These are phyloP conservation scores for Eucalyptus fibrosa DNA, from an alignment of 345 rosid genomes.

Conservation along the genomic window DNA sequence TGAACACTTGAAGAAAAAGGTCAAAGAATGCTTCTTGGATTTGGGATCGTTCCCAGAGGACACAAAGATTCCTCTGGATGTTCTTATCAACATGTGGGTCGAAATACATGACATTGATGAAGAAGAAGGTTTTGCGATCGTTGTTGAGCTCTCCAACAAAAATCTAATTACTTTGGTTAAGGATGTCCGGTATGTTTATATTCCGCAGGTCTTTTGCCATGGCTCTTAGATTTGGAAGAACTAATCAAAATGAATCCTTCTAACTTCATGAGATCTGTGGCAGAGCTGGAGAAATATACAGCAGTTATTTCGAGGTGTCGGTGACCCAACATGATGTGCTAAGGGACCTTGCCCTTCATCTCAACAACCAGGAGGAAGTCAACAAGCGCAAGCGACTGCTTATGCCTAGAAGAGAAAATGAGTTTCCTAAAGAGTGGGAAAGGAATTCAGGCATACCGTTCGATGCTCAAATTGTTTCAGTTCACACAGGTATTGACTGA, in stretches of 20 bases:
- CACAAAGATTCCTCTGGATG: slow-evolving; percentile 76
- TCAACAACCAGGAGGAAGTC: slow-evolving; percentile 27
- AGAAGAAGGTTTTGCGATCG: slow-evolving; percentile 52
- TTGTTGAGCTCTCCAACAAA: slow-evolving; percentile 62
- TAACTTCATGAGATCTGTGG: neutral
- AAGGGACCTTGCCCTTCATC: slow-evolving; percentile 74
- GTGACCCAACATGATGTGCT: slow-evolving; percentile 87
- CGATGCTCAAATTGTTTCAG: slow-evolving; percentile 67
- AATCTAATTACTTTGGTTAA: slow-evolving; percentile 79
- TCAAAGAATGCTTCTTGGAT: slow-evolving; percentile 77
- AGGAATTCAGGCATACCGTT: slow-evolving; percentile 45
- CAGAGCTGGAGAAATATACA: slow-evolving; percentile 62
- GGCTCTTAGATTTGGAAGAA: neutral
- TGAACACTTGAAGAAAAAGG: slow-evolving; percentile 26
- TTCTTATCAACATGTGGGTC: slow-evolving; percentile 81
- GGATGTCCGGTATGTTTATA: slow-evolving; percentile 43
- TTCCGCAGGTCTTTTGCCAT: neutral
- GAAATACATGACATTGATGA: slow-evolving; percentile 53
- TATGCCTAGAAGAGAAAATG: slow-evolving; percentile 59
- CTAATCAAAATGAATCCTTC: neutral
- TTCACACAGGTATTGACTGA: slow-evolving; percentile 47
- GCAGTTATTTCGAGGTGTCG: slow-evolving; percentile 58
- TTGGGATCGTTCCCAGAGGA: slow-evolving; percentile 97
- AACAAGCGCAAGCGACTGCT: slow-evolving; percentile 37
- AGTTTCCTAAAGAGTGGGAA: slow-evolving; percentile 80